Conservation (phyloP, 2,329 filamentous ascomycete species). For the Penicillium aurantiogriseum region DNA sequence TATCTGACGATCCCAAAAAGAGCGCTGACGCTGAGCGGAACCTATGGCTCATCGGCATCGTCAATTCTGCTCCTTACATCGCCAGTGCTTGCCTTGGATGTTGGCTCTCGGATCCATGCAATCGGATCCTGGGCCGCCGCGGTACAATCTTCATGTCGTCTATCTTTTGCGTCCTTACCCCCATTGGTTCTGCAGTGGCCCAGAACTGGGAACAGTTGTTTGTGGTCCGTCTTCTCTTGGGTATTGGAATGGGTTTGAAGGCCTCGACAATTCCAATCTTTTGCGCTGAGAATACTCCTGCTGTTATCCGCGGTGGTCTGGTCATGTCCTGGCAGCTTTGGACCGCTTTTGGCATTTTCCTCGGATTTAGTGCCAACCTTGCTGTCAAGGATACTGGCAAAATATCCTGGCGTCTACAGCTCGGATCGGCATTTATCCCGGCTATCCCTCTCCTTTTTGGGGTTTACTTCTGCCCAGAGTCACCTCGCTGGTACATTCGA, state of each 20-base stretch:
- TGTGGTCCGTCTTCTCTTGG: constrained; percentile 57
- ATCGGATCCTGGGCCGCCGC: constrained; percentile 58
- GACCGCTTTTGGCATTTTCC: constrained; percentile 63
- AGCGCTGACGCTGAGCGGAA: constrained; percentile 40
- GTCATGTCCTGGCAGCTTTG: constrained; percentile 57
- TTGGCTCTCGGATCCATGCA: constrained; percentile 66
- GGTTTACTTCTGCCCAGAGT: constrained; percentile 63
- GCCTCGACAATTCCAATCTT: constrained; percentile 57
- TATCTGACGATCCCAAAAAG: constrained; percentile 33
- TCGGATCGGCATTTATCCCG: constrained; percentile 65
- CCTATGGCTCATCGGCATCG: constrained; percentile 62
- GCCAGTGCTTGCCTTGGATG: constrained; percentile 56
- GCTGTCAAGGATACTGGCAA: constrained; percentile 59
- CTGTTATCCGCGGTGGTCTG: constrained; percentile 55
- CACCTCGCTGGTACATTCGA: constrained; percentile 66
- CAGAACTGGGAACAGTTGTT: constrained; percentile 61
- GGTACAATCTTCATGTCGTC: constrained; percentile 64
- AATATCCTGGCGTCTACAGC: constrained; percentile 63
- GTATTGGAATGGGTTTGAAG: constrained; percentile 62
- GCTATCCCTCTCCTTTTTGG: constrained; percentile 59
- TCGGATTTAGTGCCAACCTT: constrained; percentile 65
- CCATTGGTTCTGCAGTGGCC: constrained; percentile 63
- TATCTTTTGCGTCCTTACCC: constrained; percentile 64
- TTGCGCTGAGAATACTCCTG: constrained; percentile 56
- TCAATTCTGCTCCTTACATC: constrained; percentile 61